Evolutionary conservation across 768 basidiomycete genomes (phyloP), one percentile per base, ranked within the genome.

Genomic region (Scleroderma bovista): DNA sequence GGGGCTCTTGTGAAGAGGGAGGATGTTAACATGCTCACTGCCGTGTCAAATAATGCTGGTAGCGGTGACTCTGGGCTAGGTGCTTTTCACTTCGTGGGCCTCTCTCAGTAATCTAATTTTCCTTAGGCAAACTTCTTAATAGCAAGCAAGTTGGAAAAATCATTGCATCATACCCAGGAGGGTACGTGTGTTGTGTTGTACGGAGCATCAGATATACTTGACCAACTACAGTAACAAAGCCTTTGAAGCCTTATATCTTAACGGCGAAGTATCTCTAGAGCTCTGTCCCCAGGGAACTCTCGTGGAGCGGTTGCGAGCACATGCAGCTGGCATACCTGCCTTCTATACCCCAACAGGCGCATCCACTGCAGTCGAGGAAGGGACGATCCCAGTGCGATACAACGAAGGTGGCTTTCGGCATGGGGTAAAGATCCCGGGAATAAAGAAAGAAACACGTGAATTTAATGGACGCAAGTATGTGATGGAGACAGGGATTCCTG

Each of bases 311-410:
- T 75, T 93, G 52, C 85, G 92, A 32, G 88, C 93, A 7, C 87
- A 90, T 50, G 92, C 90, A 9, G 88, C 90, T 11, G 93, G 93
- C 45, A 91, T 93, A 52, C 92, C 93, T 16, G 91, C 86, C n/a
- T 93, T 96, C 74, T 94, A 75, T 69, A 95, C 90, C 6, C 93
- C 92, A 15, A 93, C 92, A 1, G 93, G 93, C 15, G 88, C 89
- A 8, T 79, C 78, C 19, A 93, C 91, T 17, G 88, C 88, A 2
- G 79, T 92, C 3, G 88, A 93, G 65, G 71, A 81, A 42, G 91
- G 91, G 2, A 66, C 76, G 3, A 89, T 93, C 59, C 87, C 91
- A 23, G 77, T 86, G 56, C 78, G 84, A 20, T 92, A 90, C 66
- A 84, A 87, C 44, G 73, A 79, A 20, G 88, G 87, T 17, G 88